Percentiles rank a stretch among this genome's conserved stretches.
Evolutionary conservation across 768 basidiomycete genomes (phyloP).

Genomic region (Nevesoporus exiguus): DNA sequence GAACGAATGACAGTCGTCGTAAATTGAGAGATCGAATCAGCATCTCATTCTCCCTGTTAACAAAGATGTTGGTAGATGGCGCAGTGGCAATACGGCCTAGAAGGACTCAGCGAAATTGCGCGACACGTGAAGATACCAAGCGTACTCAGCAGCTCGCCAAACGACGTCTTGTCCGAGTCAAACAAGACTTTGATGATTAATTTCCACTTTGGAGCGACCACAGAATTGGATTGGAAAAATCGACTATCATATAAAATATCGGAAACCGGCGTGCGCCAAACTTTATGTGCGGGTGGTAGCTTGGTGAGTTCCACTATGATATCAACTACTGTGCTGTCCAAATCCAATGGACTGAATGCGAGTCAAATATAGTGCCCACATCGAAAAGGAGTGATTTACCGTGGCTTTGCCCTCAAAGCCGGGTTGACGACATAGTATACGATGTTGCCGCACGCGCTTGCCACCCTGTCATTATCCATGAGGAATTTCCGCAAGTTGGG

Average conservation of each 20-base stretch:
- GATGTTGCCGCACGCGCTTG: conserved; percentile 76
- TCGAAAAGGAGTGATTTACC: conserved; percentile 40
- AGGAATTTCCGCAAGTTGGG: conserved; percentile 78
- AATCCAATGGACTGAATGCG: conserved; percentile 66
- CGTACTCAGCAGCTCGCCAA: conserved; percentile 80
- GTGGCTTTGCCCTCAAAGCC: conserved; percentile 71
- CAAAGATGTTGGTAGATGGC: conserved; percentile 94
- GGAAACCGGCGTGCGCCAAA: conserved; percentile 76
- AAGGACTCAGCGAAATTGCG: conserved; percentile 21
- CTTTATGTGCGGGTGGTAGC: conserved; percentile 72
- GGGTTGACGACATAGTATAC: conserved; percentile 82
- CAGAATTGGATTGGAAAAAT: conserved; percentile 73
- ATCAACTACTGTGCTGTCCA: conserved; percentile 62
- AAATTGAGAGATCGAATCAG: conserved; percentile 80
- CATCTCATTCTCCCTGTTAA: conserved; percentile 93
- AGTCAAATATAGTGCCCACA: conserved; percentile 4
- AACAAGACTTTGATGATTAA: conserved; percentile 76
- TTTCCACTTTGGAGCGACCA: conserved; percentile 63
- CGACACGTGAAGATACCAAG: conserved; percentile 27
- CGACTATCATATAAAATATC: conserved; percentile 85
- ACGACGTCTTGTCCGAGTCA: conserved; percentile 81
- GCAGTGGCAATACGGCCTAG: conserved; percentile 75
- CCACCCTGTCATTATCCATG: conserved; percentile 79
- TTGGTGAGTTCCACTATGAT: conserved; percentile 78
- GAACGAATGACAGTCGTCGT: conserved; percentile 78